Base-by-base conservation (phyloP, 208 protist genomes). In the Leishmania guyanensis region DNA sequence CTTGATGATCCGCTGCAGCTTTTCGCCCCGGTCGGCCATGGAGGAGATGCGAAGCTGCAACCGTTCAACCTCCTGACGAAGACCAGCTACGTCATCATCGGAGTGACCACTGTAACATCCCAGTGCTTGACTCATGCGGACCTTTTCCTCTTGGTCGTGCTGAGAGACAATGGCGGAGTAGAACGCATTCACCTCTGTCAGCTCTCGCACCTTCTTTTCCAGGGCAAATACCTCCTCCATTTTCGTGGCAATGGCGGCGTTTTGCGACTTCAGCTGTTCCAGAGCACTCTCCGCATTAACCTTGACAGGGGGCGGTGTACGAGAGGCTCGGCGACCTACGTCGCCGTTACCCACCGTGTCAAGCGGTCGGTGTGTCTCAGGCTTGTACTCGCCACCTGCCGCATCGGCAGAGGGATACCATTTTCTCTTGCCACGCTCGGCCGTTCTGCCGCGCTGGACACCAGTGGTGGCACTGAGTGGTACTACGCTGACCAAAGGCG, bases 131-230 rank as follows among this genome's bases (percentile, higher is more conserved):
- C 73, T 65, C 75, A 84, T 78, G 33, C 77, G 82, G 75, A 78
- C 65, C 43, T 88, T 90, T 77, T 93, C 90, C 80, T 90, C 86
- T 43, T 91, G 84, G 78, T 93, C 91, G 70, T 93, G 92, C 56
- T 95, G 94, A 0, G 86, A 83, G 9, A 95, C 92, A 78, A 97
- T 94, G 53, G 88, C 89, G 26, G 92, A 90, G 77, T 97, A 97
- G 71, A 97, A 94, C 9, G 89, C 80, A 78, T 95, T 95, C 8
- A 95, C 86, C 78, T 97, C 94, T 84, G 81, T 88, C 43, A 97
- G 79, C 71, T 95, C 94, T n/a, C 85, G 86, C 29, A 95, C 77
- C 46, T 92, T 90, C n/a, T 50, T 82, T 71, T 95, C 90, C 48
- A 95, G 81, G 43, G 70, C 83, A 6, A 82, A 83, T n/a, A 95